Percentiles rank a stretch among this genome's conserved stretches.
phyloP scores from a whole-genome alignment of 2,329 filamentous ascomycete species.

The Colletotrichum australisinense region DNA sequence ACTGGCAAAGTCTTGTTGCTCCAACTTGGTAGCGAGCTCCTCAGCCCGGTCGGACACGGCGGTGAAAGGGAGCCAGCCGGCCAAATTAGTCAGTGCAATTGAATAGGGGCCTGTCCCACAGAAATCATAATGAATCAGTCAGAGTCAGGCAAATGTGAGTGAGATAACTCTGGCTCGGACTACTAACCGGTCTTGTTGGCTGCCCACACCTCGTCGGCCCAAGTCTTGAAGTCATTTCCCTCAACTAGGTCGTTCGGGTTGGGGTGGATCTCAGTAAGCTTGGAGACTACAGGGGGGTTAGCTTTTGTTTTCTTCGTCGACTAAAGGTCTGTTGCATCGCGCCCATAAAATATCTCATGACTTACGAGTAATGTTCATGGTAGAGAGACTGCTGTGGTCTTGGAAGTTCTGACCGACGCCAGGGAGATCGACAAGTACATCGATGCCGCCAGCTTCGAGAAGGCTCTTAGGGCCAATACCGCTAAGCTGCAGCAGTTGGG shows the following conservation, averaged over 20 bases:
- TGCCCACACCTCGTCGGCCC: constrained; percentile 31
- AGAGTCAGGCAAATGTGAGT: neutral
- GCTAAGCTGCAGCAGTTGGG: constrained; percentile 55
- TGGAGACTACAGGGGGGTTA: neutral
- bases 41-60: constrained; percentile 46
- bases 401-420: constrained; percentile 57
- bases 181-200: constrained; percentile 35
- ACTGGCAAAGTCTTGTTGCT: constrained; percentile 45
- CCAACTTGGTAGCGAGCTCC: constrained; percentile 45
- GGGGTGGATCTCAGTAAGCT: constrained; percentile 33
- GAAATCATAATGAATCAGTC: neutral
- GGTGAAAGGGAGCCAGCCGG: constrained; percentile 50
- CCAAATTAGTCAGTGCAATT: constrained; percentile 47
- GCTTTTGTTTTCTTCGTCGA: neutral
- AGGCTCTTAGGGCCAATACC: constrained; percentile 53
- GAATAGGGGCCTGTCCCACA: constrained; percentile 40
- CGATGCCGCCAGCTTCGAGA: constrained; percentile 49
- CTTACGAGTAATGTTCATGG: constrained; percentile 35
- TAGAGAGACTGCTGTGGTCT: constrained; percentile 48
- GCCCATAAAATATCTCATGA: neutral
- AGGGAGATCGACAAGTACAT: constrained; percentile 52
- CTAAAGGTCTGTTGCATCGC: neutral
- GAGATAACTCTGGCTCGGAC: neutral
- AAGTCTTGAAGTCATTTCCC: constrained; percentile 34
- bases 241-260: constrained; percentile 23